Evolutionary conservation across 148 eudicot species (phyloP), one percentile per base, ranked within the genome.

Genomic region (Rhododendron mucronatum): DNA sequence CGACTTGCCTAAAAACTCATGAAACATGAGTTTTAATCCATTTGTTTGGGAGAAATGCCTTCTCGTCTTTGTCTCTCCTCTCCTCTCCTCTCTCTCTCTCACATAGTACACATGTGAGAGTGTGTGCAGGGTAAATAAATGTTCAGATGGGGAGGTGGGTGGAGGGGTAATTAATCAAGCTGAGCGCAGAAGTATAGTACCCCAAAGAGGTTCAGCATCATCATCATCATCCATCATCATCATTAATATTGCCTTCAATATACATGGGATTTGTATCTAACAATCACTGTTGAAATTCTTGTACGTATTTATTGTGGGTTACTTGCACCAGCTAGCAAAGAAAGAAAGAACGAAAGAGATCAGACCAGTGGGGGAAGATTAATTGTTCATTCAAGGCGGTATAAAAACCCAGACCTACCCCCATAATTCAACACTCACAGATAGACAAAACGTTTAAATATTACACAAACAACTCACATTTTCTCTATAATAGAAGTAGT

Each of bases 361-460:
- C 39, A 37, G 63, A 78, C 30, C 59, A 33, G 84, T 5, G 73
- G 41, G 69, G 69, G 2, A 63, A 47, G 71, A 65, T 65, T n/a
- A n/a, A n/a, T n/a, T 33, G 33, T 26, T n/a, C 83, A 91, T 78
- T 83, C 74, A 76, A 83, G 71, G 88, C 82, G 28, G 78, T 87
- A 18, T 84, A 84, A 81, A 83, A 78, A 69, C 67, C 12, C 44
- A 87, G 51, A 91, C 90, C 93, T 89, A 89, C 90, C 90, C 85
- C 89, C 85, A 48, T 50, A 67, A 0, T 81, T 57, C 39, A 80
- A 80, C 85, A 63, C 86, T 84, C 85, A 20, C 2, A 59, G 7
- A 21, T 6, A 20, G 2, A n/a, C 2, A 7, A 65, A 63, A 47
- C 63, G 9, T 87, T 89, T 86, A 37, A 1, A 35, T 35, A 83